Evolutionary conservation across 768 basidiomycete species (phyloP), one percentile per base, ranked within the genome.

Genomic region (Hydnum rufescens): DNA sequence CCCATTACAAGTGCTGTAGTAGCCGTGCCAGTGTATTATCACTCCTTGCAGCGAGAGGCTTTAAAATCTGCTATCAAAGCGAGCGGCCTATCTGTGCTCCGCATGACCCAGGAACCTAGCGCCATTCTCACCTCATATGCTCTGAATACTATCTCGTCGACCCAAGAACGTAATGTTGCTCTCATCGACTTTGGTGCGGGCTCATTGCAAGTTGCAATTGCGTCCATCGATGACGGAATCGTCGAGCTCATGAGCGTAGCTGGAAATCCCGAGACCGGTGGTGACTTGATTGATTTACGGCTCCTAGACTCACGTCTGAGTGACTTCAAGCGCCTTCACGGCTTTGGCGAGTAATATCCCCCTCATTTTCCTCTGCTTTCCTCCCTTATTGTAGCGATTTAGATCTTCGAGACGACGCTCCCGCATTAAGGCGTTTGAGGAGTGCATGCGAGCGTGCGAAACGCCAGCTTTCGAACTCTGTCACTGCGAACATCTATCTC

Each of bases 371-470:
- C 8, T 19, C 34, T 19, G 34, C 19, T 39, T 8, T 19, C 34
- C 34, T 8, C 34, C 34, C 34, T 39, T 19, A 19, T 19, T 39
- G 19, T 39, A 39, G 8, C 34, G 8, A 8, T 39, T 13, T 25
- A 47, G 44, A 47, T 26, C 44, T 47, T 28, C 44, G 44, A 16
- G 13, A 26, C 8, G 44, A 47, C 25, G 13, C 13, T 8, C 44
- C 44, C 13, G 13, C 44, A 8, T 25, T 13, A 13, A 13, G 44
- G 25, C 44, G 44, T 26, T 26, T 47, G 13, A 13, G 44, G 8
- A 47, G 13, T 26, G 44, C 44, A 13, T 47, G 44, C 25, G 44
- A 47, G 25, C 44, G 44, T 47, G 44, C 44, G 16, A 47, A 47
- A 26, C 44, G 44, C 13, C 16, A 47, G 26, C 44, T 47, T 8